These are phyloP conservation scores for Fomitopsis betulina DNA, from an alignment of 1,284 basidiomycete species.

Conservation along the genomic window DNA sequence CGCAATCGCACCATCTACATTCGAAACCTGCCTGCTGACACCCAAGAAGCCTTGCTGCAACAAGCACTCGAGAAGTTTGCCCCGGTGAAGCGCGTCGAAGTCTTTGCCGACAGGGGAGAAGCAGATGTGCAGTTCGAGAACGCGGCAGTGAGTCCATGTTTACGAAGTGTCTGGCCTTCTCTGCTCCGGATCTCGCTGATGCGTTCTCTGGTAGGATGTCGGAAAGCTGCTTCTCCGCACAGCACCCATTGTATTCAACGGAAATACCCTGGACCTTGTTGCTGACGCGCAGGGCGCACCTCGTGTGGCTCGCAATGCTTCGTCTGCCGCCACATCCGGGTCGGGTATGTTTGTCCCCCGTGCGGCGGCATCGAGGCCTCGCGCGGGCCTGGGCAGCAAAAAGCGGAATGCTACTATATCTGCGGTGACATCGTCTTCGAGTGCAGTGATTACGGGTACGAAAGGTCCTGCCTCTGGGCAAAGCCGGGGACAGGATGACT, in stretches of 20 bases:
- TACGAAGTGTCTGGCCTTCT: neutral
- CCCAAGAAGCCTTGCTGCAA: constrained; percentile 86
- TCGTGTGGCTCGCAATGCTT: constrained; percentile 18
- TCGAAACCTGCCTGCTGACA: constrained; percentile 63
- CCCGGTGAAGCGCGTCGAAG: constrained; percentile 69
- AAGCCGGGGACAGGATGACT: constrained; percentile 71
- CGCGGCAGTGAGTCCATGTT: constrained; percentile 51
- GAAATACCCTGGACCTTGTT: constrained; percentile 46
- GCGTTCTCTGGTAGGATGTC: constrained; percentile 52
- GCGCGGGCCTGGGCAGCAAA: constrained; percentile 61
- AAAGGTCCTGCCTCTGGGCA: constrained; percentile 19
- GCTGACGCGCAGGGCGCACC: constrained; percentile 42
- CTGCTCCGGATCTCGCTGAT: neutral
- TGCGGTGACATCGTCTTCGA: constrained; percentile 9
- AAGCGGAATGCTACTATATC: constrained; percentile 28
- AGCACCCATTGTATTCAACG: constrained; percentile 67
- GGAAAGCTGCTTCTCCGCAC: constrained; percentile 69
- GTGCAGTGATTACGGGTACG: constrained; percentile 4
- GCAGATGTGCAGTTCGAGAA: constrained; percentile 77
- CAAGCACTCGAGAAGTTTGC: constrained; percentile 81
- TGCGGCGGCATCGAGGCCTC: constrained; percentile 55
- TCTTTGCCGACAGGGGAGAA: constrained; percentile 62
- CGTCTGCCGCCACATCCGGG: constrained; percentile 33
- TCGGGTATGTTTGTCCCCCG: constrained; percentile 59
- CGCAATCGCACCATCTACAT: constrained; percentile 72